Evolutionary conservation across 306 rosid species (phyloP), one percentile per base, ranked within the genome.

Genomic region (Lathyrus sativus): DNA sequence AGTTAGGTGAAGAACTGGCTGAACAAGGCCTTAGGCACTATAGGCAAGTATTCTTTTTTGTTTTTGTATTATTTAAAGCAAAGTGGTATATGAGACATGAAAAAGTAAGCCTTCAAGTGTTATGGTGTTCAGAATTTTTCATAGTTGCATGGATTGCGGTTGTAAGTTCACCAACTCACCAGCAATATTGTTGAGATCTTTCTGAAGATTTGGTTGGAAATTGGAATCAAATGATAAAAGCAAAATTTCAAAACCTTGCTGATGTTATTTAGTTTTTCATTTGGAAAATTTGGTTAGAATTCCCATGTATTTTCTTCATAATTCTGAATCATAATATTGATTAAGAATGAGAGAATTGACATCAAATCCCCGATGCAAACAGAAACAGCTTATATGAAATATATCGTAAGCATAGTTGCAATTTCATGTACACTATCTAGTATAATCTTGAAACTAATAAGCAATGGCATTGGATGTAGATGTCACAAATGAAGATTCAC

Each of bases 381-480:
- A 28, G 9, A 28, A 50, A 50, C 43, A 24, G 46, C 17, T 4
- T 46, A 46, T 57, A 14, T 39, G 22, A 33, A 38, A 26, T 66
- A 12, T 29, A 37, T 54, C 15, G 48, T 9, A 43, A 31, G 56
- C 15, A 6, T 37, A 19, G 9, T 63, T 37, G 13, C 28, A 45
- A 22, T 45, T 65, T 55, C 29, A 5, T 74, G 35, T 63, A 29
- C 8, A 62, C 26, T 54, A 45, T 66, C 11, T 57, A 38, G 44
- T 19, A 24, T 66, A 11, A 66, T 45, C 67, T 56, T 11, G 26
- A 41, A 51, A 50, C 31, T 15, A 7, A 11, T 45, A 31, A 44
- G 41, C 42, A 58, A 26, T 67, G 55, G 11, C 12, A 45, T 45
- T 3, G 60, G 42, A 64, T 66, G 42, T 44, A 44, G 65, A 74